Evolutionary conservation across 768 basidiomycete genomes (phyloP).

Genomic region (Symmetrospora coprosmae): DNA sequence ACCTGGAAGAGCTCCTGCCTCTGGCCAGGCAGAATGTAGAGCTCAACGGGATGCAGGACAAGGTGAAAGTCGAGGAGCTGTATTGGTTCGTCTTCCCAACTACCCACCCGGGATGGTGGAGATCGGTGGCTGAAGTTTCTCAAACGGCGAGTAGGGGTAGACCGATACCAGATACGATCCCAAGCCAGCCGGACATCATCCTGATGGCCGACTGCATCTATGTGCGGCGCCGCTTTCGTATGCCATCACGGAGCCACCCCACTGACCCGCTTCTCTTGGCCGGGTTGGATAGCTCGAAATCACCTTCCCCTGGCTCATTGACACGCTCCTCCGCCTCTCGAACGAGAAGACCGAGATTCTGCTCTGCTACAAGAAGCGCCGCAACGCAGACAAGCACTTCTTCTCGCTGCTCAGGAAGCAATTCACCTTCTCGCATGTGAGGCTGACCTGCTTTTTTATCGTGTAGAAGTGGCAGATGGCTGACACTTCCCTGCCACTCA

Average conservation of each 20-base stretch:
- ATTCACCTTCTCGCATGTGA: conserved; percentile 1
- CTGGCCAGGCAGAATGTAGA: conserved; percentile 9
- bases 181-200: conserved; percentile 7
- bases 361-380: conserved; percentile 20
- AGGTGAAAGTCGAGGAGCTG: conserved; percentile 11
- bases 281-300: conserved; percentile 18
- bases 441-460: neutral
- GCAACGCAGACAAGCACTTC: conserved; percentile 19
- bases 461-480: neutral
- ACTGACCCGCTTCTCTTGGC: no score
- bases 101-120: neutral
- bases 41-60: neutral
- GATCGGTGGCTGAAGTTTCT: neutral
- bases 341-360: conserved; percentile 11
- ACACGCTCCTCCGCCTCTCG: conserved; percentile 1
- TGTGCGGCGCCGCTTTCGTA: conserved; percentile 6
- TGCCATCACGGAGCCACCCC: no score
- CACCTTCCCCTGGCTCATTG: conserved; percentile 20
- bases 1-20: conserved; percentile 10
- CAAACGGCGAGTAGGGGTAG: neutral
- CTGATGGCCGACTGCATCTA: conserved; percentile 18
- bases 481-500: neutral
- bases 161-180: conserved; percentile 4
- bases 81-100: conserved; percentile 1
- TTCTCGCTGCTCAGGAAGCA: conserved; percentile 10